Percentiles rank a stretch among this genome's conserved stretches.
Evolutionary conservation across 1,284 basidiomycete genomes (phyloP).

Genomic region (Ustilago lituana): DNA sequence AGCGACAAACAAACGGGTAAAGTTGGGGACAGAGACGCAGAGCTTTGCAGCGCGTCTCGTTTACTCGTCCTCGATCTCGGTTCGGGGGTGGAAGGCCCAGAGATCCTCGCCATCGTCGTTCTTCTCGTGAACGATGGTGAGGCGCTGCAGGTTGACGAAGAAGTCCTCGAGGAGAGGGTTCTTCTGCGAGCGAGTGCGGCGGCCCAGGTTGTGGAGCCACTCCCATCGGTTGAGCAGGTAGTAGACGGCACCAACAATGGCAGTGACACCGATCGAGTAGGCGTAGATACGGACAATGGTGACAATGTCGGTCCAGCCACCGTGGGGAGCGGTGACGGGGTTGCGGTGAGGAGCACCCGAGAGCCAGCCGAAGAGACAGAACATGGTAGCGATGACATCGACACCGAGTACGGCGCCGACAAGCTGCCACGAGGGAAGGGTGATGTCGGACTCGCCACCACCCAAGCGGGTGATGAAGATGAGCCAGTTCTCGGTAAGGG

Average conservation of each 20-base stretch:
- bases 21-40: not conserved
- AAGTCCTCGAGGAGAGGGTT: constrained; percentile 71
- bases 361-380: constrained; percentile 72
- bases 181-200: constrained; percentile 69
- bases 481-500: constrained; percentile 73
- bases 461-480: constrained; percentile 71
- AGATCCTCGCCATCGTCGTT: constrained; percentile 60
- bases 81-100: constrained; percentile 65
- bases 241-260: constrained; percentile 70
- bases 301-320: constrained; percentile 70
- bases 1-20: constrained; percentile 9
- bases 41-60: constrained; percentile 1
- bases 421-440: constrained; percentile 71
- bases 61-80: constrained; percentile 67
- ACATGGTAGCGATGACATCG: constrained; percentile 72
- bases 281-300: constrained; percentile 72
- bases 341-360: constrained; percentile 69
- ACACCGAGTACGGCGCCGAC: constrained; percentile 71
- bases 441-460: constrained; percentile 66
- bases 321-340: constrained; percentile 67
- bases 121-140: constrained; percentile 71
- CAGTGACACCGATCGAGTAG: constrained; percentile 71
- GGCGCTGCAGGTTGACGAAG: constrained; percentile 70
- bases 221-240: constrained; percentile 69
- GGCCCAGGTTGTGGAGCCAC: constrained; percentile 71